Evolutionary conservation across 2,329 filamentous ascomycete species (phyloP).

Genomic region (Aspergillus sp.): DNA sequence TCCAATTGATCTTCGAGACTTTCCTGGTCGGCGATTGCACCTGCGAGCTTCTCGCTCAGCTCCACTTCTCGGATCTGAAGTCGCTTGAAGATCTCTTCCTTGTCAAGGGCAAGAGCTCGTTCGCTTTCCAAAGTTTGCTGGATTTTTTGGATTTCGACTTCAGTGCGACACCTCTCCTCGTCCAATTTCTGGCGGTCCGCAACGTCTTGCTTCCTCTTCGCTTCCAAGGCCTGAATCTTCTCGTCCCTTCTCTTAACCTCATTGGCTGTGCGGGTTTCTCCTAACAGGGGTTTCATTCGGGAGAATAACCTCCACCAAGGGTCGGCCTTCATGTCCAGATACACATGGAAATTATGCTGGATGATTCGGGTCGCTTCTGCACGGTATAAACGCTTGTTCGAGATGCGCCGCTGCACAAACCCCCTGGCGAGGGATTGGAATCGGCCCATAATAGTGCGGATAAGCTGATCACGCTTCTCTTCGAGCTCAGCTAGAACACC

Average conservation of each 20-base stretch:
- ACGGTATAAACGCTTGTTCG: conserved; percentile 89
- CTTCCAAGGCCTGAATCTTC: conserved; percentile 81
- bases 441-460: conserved; percentile 85
- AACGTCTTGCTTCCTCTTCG: conserved; percentile 73
- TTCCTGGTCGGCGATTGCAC: conserved; percentile 90
- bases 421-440: conserved; percentile 93
- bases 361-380: conserved; percentile 93
- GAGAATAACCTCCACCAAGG: conserved; percentile 97
- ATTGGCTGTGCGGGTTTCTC: conserved; percentile 82
- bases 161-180: conserved; percentile 82
- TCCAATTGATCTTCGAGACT: conserved; percentile 91
- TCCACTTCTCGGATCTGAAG: conserved; percentile 87
- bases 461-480: conserved; percentile 88
- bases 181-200: conserved; percentile 74
- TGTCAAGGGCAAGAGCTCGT: conserved; percentile 89
- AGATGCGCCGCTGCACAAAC: conserved; percentile 80
- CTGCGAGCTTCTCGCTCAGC: conserved; percentile 85
- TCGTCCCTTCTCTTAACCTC: conserved; percentile 95
- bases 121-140: conserved; percentile 95
- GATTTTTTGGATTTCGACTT: conserved; percentile 80
- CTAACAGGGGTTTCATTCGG: conserved; percentile 90
- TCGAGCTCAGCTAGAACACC: conserved; percentile 94
- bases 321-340: conserved; percentile 81
- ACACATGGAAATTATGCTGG: conserved; percentile 88
- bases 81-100: conserved; percentile 98